These are phyloP conservation scores for Solanum rostratum DNA, from an alignment of 257 asterid genomes.

Conservation along the genomic window DNA sequence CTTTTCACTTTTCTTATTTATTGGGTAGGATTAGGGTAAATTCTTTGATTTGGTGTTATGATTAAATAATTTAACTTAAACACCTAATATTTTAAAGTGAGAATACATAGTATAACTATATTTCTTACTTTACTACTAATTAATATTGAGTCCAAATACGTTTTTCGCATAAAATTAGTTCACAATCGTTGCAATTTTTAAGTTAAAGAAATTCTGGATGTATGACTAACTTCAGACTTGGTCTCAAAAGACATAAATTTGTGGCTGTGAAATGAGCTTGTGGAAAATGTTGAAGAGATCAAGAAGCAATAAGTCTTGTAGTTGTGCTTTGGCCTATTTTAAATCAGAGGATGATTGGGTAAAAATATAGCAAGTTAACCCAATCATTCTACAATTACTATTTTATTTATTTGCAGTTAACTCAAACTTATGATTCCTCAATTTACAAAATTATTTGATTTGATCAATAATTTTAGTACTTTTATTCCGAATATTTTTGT, in stretches of 20 bases:
- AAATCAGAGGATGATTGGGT: neutral
- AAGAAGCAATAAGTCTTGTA: neutral
- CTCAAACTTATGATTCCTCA: neutral
- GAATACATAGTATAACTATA: no score
- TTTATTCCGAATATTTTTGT: neutral
- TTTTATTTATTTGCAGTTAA: neutral
- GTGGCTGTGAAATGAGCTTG: neutral
- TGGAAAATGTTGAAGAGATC: neutral
- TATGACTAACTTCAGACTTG: neutral
- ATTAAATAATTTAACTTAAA: no score
- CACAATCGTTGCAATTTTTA: neutral
- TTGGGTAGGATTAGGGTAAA: no score
- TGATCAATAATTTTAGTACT: neutral
- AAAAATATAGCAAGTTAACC: neutral
- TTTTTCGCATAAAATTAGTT: neutral
- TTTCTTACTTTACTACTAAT: no score
- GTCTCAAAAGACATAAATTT: neutral
- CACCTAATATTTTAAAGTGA: no score
- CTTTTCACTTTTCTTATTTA: no score
- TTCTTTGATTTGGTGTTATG: no score
- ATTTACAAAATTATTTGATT: neutral
- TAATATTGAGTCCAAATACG: neutral
- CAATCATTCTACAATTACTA: neutral
- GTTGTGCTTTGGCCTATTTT: neutral
- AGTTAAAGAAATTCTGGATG: neutral